These are phyloP conservation scores for Colletotrichum sublineola DNA, from an alignment of 2,329 filamentous ascomycete species.

Conservation along the genomic window DNA sequence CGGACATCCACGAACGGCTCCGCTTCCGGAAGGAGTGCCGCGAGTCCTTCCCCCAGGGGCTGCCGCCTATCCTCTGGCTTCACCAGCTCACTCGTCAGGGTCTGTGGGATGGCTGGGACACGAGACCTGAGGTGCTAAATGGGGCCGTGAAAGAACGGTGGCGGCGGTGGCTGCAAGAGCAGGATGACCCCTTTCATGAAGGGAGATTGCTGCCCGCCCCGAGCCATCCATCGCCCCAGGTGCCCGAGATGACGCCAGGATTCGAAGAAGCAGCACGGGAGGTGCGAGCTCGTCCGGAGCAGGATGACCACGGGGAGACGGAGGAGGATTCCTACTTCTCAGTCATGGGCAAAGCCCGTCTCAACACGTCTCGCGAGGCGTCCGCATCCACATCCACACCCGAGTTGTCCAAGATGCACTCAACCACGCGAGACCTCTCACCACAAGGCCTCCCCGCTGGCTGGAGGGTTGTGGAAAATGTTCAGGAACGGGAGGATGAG, in stretches of 20 bases:
- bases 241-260: background rate
- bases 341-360: conserved; percentile 31
- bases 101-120: conserved; percentile 43
- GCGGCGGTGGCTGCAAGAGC: conserved; percentile 39
- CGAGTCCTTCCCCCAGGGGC: conserved; percentile 55
- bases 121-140: conserved; percentile 37
- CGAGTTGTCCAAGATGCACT: background rate
- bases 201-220: background rate
- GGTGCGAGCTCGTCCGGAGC: background rate
- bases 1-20: conserved; percentile 54
- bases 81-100: conserved; percentile 43
- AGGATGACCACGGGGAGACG: conserved; percentile 27
- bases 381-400: background rate
- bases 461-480: conserved; percentile 39
- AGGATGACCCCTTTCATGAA: conserved; percentile 39
- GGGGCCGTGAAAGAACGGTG: conserved; percentile 40
- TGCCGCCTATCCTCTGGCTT: conserved; percentile 60
- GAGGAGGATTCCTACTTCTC: conserved; percentile 39
- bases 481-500: conserved; percentile 36
- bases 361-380: conserved; percentile 27
- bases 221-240: background rate
- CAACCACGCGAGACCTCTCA: conserved; percentile 29
- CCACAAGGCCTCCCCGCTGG: conserved; percentile 29
- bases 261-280: background rate
- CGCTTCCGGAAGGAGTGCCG: conserved; percentile 54